These are phyloP conservation scores for Claviceps cyperi DNA, from an alignment of 2,329 filamentous ascomycete genomes.

Conservation along the genomic window DNA sequence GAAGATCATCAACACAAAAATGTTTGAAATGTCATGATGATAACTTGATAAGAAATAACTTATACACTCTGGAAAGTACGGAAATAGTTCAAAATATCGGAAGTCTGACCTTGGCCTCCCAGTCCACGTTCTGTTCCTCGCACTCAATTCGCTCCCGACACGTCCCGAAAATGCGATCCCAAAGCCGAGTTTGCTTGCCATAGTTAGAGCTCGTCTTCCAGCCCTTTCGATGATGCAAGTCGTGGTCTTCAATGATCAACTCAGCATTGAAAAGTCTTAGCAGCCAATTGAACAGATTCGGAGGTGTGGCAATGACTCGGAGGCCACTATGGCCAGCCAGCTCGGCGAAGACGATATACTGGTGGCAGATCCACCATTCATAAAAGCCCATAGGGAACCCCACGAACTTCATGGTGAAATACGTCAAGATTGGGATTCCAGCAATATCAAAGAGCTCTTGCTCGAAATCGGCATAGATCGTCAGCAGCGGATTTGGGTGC, in stretches of 20 bases:
- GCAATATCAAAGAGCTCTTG: slow-evolving; percentile 6
- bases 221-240: slow-evolving; percentile 5
- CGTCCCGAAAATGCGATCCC: slow-evolving; percentile 5
- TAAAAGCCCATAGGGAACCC: slow-evolving; percentile 6
- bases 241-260: slow-evolving; percentile 5
- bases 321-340: slow-evolving; percentile 5
- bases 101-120: not conserved
- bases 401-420: slow-evolving; percentile 5
- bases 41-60: not conserved
- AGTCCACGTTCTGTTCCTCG: slow-evolving; percentile 1
- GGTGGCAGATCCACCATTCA: slow-evolving; percentile 6
- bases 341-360: slow-evolving; percentile 5
- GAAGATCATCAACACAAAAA: too few relatives aligned
- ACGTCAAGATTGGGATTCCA: slow-evolving; percentile 3
- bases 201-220: slow-evolving; percentile 6
- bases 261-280: slow-evolving; percentile 1
- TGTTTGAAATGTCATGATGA: not conserved
- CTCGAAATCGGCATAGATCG: slow-evolving; percentile 4
- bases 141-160: slow-evolving; percentile 5
- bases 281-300: slow-evolving; percentile 4
- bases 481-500: slow-evolving; percentile 5
- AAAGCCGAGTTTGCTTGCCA: slow-evolving; percentile 5
- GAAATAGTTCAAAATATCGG: not conserved
- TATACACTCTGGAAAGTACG: not conserved
- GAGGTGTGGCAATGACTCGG: slow-evolving; percentile 1